phyloP scores from a whole-genome alignment of 129 eudicot species.

The Rutidosis leptorrhynchoides region DNA sequence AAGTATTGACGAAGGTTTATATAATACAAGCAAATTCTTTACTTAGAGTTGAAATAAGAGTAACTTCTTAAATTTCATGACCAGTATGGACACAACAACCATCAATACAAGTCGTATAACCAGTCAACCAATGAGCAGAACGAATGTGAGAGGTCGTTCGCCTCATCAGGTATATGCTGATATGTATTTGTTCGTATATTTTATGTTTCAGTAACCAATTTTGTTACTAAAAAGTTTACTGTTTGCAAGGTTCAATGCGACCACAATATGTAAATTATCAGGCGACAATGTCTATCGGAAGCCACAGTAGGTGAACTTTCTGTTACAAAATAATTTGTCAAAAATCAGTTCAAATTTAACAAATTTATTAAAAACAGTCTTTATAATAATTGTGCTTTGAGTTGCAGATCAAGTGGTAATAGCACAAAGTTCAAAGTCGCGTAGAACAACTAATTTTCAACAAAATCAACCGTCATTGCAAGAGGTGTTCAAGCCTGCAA shows the following conservation, averaged over 20 bases:
- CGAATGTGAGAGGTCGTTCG: background rate
- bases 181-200: background rate
- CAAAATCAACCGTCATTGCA: conserved; percentile 14
- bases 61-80: conserved; percentile 1
- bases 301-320: background rate
- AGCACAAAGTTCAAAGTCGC: conserved; percentile 16
- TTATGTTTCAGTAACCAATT: background rate
- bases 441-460: background rate
- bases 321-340: background rate
- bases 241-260: conserved; percentile 11
- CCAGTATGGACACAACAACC: background rate
- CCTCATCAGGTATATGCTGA: conserved; percentile 8
- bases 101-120: background rate
- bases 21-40: background rate
- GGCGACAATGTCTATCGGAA: conserved; percentile 6
- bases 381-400: background rate
- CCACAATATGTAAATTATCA: background rate
- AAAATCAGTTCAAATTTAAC: background rate
- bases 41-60: background rate
- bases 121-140: background rate
- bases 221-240: background rate
- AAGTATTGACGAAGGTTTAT: no score
- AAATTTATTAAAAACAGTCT: background rate
- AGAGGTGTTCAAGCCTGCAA: conserved; percentile 9
- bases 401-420: conserved; percentile 26